Conservation (phyloP, 2,329 filamentous ascomycete species). For the Beauveria varroae region DNA sequence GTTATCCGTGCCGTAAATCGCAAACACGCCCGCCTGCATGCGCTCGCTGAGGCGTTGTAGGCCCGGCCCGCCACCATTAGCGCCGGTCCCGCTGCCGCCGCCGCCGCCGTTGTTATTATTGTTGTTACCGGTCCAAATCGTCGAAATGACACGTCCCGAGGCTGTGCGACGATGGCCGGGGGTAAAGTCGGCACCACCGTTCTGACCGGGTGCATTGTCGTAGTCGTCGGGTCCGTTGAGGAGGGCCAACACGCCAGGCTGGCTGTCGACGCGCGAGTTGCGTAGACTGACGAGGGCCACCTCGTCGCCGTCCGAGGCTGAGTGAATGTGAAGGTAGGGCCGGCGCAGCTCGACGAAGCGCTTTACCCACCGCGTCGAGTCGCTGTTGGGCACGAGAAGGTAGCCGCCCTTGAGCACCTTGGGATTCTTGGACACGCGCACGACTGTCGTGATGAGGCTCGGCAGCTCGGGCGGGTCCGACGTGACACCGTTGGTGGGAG, state of each 20-base stretch:
- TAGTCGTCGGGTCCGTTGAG: conserved; percentile 46
- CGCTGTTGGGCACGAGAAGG: conserved; percentile 74
- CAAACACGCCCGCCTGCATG: conserved; percentile 72
- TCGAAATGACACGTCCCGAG: conserved; percentile 47
- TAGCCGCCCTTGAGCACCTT: conserved; percentile 80
- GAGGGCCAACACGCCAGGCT: conserved; percentile 77
- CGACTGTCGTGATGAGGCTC: conserved; percentile 67
- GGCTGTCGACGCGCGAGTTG: conserved; percentile 85
- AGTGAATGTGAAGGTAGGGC: conserved; percentile 89
- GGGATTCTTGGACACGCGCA: conserved; percentile 72
- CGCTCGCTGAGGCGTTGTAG: conserved; percentile 49
- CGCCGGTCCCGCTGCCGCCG: conserved; percentile 18
- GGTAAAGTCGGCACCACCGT: conserved; percentile 29
- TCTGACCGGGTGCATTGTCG: conserved; percentile 26
- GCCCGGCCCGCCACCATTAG: conserved; percentile 24
- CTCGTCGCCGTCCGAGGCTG: conserved; percentile 78
- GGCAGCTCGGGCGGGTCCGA: conserved; percentile 43
- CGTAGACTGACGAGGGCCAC: conserved; percentile 81
- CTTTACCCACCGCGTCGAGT: conserved; percentile 79
- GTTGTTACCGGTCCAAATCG: conserved; percentile 49
- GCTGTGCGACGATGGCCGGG: conserved; percentile 41
- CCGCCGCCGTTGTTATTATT: conserved; percentile 22
- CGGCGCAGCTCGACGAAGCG: conserved; percentile 87
- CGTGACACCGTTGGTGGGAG: conserved; percentile 56
- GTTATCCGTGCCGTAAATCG: conserved; percentile 88